Percentiles rank a stretch among this genome's conserved stretches.
Evolutionary conservation across 257 asterid species (phyloP).

Genomic region (Forsythia viridissima): DNA sequence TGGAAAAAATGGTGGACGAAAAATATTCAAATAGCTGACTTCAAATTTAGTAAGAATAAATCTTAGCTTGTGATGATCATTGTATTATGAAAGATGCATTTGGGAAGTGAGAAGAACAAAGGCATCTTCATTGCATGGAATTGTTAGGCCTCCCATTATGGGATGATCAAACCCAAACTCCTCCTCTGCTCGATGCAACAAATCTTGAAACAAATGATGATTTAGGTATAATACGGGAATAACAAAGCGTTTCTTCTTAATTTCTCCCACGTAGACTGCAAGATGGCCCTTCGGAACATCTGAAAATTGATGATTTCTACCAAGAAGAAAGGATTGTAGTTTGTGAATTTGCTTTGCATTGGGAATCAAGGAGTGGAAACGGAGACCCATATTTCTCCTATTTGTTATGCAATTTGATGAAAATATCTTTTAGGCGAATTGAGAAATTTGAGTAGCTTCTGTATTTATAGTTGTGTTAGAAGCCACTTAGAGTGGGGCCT

Average conservation of each 20-base stretch:
- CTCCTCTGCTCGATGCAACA: conserved; percentile 34
- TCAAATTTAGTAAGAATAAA: no score
- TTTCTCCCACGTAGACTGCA: conserved; percentile 40
- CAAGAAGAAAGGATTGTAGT: not conserved
- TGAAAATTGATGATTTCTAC: not conserved
- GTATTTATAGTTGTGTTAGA: no score
- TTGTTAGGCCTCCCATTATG: conserved; percentile 30
- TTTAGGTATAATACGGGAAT: conserved; percentile 34
- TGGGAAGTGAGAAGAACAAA: conserved; percentile 22
- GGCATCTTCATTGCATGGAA: conserved; percentile 33
- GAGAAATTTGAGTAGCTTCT: no score
- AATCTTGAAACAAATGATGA: conserved; percentile 21
- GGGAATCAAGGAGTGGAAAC: not conserved
- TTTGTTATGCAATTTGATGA: not conserved
- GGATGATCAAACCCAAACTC: conserved; percentile 42
- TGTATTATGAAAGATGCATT: not conserved
- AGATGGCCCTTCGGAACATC: conserved; percentile 34
- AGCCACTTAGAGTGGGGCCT: no score
- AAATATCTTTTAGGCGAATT: no score
- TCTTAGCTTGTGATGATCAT: not conserved
- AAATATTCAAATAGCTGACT: no score
- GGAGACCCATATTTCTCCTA: not conserved
- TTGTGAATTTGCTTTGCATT: not conserved
- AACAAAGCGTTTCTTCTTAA: conserved; percentile 27
- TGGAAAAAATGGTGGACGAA: no score